These are phyloP conservation scores for Colletotrichum sidae DNA, from an alignment of 2,329 filamentous ascomycete species.

Conservation along the genomic window DNA sequence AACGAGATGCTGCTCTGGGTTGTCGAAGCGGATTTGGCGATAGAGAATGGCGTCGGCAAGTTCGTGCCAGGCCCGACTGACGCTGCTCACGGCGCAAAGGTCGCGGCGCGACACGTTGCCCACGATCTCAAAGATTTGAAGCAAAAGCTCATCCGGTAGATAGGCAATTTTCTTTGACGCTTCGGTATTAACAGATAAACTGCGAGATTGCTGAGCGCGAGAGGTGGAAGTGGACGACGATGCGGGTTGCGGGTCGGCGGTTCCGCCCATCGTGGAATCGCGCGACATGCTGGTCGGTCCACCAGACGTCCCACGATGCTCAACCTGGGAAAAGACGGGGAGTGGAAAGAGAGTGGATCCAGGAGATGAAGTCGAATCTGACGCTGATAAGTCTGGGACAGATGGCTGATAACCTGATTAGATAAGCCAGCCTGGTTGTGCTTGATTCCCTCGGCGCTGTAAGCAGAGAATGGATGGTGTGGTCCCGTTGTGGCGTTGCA, in stretches of 20 bases:
- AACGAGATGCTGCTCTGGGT: slow-evolving; percentile 59
- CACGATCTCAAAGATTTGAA: slow-evolving; percentile 53
- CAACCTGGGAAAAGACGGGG: neutral
- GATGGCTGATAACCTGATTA: slow-evolving; percentile 17
- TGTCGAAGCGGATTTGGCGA: slow-evolving; percentile 58
- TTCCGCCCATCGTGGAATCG: slow-evolving; percentile 18
- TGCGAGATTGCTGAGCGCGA: slow-evolving; percentile 10
- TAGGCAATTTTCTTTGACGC: slow-evolving; percentile 40
- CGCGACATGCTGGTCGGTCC: slow-evolving; percentile 24
- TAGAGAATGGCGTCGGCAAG: slow-evolving; percentile 61
- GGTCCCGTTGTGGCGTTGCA: no score
- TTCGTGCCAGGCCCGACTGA: slow-evolving; percentile 56
- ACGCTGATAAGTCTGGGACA: slow-evolving; percentile 12
- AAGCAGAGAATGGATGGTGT: no score
- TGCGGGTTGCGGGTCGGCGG: slow-evolving; percentile 14
- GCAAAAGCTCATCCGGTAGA: slow-evolving; percentile 54
- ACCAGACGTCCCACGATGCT: slow-evolving; percentile 4
- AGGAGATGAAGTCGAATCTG: slow-evolving; percentile 1
- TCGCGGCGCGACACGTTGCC: slow-evolving; percentile 49
- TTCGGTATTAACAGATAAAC: neutral
- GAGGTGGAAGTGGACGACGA: neutral
- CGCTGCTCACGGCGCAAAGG: slow-evolving; percentile 56
- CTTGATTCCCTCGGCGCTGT: neutral
- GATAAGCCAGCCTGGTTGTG: neutral
- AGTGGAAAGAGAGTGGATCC: slow-evolving; percentile 14